phyloP scores from a whole-genome alignment of 768 basidiomycete genomes.

The Boletales sp. region DNA sequence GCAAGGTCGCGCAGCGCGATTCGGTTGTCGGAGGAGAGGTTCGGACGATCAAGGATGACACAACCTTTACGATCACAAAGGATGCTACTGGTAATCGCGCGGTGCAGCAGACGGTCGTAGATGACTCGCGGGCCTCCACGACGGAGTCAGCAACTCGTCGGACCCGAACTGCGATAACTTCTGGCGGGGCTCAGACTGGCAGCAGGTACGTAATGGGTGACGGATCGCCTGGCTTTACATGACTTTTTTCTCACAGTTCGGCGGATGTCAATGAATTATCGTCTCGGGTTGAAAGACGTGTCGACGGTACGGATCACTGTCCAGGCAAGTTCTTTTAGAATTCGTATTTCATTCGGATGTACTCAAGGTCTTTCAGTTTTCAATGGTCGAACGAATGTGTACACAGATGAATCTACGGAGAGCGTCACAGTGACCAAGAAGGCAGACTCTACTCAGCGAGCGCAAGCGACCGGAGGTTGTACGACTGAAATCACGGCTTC shows the following conservation, averaged over 20 bases:
- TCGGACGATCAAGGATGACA: neutral
- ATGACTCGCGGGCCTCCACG: neutral
- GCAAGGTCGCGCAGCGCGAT: neutral
- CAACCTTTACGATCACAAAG: neutral
- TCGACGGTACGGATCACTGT: neutral
- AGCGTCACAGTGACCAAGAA: neutral
- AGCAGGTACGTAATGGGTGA: neutral
- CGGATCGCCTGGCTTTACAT: neutral
- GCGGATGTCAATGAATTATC: neutral
- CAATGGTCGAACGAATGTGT: neutral
- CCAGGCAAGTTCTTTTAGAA: neutral
- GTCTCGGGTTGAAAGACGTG: neutral
- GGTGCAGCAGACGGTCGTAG: neutral
- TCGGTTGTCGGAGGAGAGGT: neutral
- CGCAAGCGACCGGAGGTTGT: neutral
- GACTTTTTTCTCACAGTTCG: constrained; percentile 1
- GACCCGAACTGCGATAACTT: neutral
- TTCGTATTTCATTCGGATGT: neutral
- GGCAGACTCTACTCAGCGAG: neutral
- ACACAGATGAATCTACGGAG: neutral
- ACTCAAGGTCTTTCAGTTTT: neutral
- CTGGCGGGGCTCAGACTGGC: neutral
- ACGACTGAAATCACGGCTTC: neutral
- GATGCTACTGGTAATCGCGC: neutral
- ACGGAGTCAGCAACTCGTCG: neutral